Evolutionary conservation across 2,329 filamentous ascomycete genomes (phyloP).

Genomic region (Knufia fluminis): DNA sequence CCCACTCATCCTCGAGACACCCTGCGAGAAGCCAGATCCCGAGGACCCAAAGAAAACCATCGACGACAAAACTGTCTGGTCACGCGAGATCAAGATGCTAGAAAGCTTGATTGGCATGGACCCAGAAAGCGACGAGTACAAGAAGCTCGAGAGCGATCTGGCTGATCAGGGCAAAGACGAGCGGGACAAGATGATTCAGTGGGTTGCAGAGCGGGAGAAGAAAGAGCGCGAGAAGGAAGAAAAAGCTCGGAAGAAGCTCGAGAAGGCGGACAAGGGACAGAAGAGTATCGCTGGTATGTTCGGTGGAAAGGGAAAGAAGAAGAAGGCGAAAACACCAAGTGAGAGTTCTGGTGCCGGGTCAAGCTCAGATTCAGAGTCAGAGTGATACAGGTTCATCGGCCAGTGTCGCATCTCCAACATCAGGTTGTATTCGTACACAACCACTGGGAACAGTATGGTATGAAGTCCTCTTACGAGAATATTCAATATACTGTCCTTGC

Average conservation of each 20-base stretch:
- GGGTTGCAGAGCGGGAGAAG: conserved; percentile 65
- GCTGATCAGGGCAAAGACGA: conserved; percentile 60
- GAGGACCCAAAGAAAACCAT: conserved; percentile 21
- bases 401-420: no score
- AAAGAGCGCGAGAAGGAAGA: conserved; percentile 50
- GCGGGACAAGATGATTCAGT: conserved; percentile 64
- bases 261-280: conserved; percentile 38
- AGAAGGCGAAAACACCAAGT: conserved; percentile 25
- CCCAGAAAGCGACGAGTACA: conserved; percentile 63
- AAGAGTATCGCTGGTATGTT: conserved; percentile 32
- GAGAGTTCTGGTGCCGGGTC: not conserved
- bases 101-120: conserved; percentile 84
- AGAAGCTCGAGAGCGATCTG: conserved; percentile 53
- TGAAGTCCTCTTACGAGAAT: no score
- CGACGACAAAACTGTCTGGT: conserved; percentile 80
- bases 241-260: conserved; percentile 54
- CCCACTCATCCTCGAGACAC: conserved; percentile 95
- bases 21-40: conserved; percentile 60
- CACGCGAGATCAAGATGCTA: conserved; percentile 79
- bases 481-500: no score
- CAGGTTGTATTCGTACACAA: no score
- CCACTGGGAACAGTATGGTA: no score
- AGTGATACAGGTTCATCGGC: no score
- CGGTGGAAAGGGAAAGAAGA: conserved; percentile 26
- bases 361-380: not conserved